Base-by-base conservation (phyloP, 108 stramenopile genomes). In the Cyclotella sp. region DNA sequence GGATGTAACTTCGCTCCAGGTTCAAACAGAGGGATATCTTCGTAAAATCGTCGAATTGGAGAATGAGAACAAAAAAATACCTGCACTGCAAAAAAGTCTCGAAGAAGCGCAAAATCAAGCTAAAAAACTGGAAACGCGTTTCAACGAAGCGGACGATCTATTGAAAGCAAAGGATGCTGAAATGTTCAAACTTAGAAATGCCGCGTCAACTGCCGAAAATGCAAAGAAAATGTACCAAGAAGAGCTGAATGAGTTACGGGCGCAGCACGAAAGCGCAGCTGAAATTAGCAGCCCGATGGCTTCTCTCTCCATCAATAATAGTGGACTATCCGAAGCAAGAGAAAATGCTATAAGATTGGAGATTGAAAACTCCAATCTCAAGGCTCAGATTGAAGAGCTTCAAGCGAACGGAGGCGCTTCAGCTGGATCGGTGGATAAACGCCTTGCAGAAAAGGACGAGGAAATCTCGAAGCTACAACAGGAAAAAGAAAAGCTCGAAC, bases 401-500 rank as follows among this genome's bases (percentile, higher is more conserved):
- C 78, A 85, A 28, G 63, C 70, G 13, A 59, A 43, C 34, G 73
- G 45, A 47, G 69, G 76, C 18, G 58, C 54, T 44, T 46, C 83
- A 42, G 34, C 57, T 60, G 71, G 71, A 68, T 44, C 88, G 16
- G 39, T 68, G 27, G 66, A 72, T 21, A 15, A 88, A 59, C 72
- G 84, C 24, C 75, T 95, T 52, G 85, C 77, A 49, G 83, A 85
- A 63, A 91, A 88, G 62, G 86, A 91, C 40, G 86, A 78, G 13
- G 88, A 93, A 78, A 87, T 93, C 62, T 83, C 89, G 61, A 95
- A 93, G 72, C 85, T 97, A 49, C 87, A 79, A 42, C 84, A 77
- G 28, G 97, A 96, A 76, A 97, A 96, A 81, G 97, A 96, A 61
- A 95, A 94, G 72, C 89, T 97, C 4, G 97, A 97, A 73, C 86